phyloP scores from a whole-genome alignment of 352 stramenopile genomes.

The Phytophthora aleatoria region DNA sequence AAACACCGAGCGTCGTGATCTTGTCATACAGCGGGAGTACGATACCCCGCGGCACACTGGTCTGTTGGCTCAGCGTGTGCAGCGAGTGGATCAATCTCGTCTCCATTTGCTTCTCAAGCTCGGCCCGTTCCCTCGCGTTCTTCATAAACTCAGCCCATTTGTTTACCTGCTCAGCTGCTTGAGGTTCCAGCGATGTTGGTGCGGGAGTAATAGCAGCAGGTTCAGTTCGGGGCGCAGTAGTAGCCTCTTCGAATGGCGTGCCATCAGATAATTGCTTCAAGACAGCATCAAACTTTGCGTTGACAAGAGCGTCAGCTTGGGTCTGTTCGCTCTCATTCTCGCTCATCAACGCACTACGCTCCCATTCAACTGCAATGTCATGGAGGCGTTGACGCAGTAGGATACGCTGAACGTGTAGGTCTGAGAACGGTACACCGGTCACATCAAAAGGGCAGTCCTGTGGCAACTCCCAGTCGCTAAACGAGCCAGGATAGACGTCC shows the following conservation, averaged over 20 bases:
- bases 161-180: constrained; percentile 11
- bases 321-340: constrained; percentile 27
- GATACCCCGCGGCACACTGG: constrained; percentile 46
- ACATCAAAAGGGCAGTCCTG: constrained; percentile 54
- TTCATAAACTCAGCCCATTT: constrained; percentile 26
- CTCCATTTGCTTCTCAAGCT: constrained; percentile 38
- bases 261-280: constrained; percentile 27
- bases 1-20: constrained; percentile 43
- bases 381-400: constrained; percentile 42
- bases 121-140: constrained; percentile 18
- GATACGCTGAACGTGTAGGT: constrained; percentile 33
- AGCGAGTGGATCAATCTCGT: constrained; percentile 38
- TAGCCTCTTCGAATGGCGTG: constrained; percentile 19
- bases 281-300: constrained; percentile 25
- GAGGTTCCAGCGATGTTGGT: constrained; percentile 4
- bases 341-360: constrained; percentile 33
- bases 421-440: constrained; percentile 35
- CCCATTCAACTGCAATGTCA: constrained; percentile 33
- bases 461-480: constrained; percentile 35
- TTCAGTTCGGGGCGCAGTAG: constrained; percentile 2
- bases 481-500: constrained; percentile 42
- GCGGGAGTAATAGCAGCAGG: constrained; percentile 2
- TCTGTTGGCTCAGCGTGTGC: constrained; percentile 29
- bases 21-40: constrained; percentile 58
- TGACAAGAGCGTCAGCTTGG: constrained; percentile 20